phyloP scores from a whole-genome alignment of 2,329 filamentous ascomycete species.

The Xylaria sp. region DNA sequence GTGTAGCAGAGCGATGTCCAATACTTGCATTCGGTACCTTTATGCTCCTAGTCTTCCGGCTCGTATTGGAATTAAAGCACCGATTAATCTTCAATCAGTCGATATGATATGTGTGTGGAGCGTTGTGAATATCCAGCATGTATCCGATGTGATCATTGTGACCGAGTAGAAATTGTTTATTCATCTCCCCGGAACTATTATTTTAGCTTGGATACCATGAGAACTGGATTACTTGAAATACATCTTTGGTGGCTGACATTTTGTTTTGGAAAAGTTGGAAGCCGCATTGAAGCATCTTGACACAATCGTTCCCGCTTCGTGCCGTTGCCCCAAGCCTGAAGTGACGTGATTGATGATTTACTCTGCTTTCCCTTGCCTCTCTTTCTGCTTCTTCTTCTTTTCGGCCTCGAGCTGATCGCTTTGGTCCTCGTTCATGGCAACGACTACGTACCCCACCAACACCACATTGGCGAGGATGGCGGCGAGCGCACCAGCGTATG shows the following conservation, averaged over 20 bases:
- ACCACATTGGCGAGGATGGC: slow-evolving; percentile 93
- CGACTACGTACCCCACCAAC: slow-evolving; percentile 87
- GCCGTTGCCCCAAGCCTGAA: neutral
- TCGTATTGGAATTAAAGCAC: slow-evolving; percentile 10
- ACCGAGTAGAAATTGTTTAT: neutral
- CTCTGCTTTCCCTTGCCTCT: slow-evolving; percentile 38
- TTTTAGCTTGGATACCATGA: neutral
- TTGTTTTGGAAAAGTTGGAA: neutral
- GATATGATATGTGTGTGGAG: slow-evolving; percentile 2
- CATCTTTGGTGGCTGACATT: neutral
- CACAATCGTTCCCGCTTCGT: neutral
- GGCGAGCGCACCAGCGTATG: slow-evolving; percentile 84
- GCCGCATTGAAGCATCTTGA: neutral
- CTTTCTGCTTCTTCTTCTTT: slow-evolving; percentile 59
- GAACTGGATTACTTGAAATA: neutral
- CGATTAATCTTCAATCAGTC: slow-evolving; percentile 1
- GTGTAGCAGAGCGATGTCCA: neutral
- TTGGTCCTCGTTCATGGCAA: slow-evolving; percentile 89
- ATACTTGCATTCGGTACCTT: slow-evolving; percentile 5
- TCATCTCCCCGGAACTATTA: neutral
- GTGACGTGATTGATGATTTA: neutral
- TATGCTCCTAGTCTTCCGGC: neutral
- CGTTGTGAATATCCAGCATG: slow-evolving; percentile 2
- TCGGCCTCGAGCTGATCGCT: slow-evolving; percentile 58
- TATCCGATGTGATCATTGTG: neutral